These are phyloP conservation scores for Dryas octopetala DNA, from an alignment of 306 rosid genomes.

Conservation along the genomic window DNA sequence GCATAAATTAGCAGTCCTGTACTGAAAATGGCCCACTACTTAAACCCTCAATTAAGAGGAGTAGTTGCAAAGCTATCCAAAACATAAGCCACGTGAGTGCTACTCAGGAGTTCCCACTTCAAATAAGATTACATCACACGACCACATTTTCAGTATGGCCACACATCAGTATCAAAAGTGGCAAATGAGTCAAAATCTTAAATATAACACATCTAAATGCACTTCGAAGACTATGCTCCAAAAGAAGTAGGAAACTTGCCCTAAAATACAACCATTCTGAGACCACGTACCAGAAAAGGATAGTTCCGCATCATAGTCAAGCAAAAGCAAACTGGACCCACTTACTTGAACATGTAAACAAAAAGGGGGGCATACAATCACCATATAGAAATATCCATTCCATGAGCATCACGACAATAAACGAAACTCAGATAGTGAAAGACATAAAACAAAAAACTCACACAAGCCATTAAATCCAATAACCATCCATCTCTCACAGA, in stretches of 20 bases:
- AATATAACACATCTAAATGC: conserved; percentile 17
- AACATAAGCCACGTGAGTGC: conserved; percentile 1
- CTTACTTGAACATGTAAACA: conserved; percentile 3
- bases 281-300: conserved; percentile 11
- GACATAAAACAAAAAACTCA: conserved; percentile 26
- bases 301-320: conserved; percentile 21
- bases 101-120: neutral
- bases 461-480: conserved; percentile 27
- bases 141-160: conserved; percentile 6
- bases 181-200: conserved; percentile 16
- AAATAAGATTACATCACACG: conserved; percentile 12
- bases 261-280: conserved; percentile 30
- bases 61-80: neutral
- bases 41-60: neutral
- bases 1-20: neutral
- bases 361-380: conserved; percentile 2
- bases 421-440: conserved; percentile 28
- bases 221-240: conserved; percentile 16
- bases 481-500: conserved; percentile 32
- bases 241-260: conserved; percentile 9
- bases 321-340: conserved; percentile 24
- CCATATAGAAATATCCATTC: conserved; percentile 31
- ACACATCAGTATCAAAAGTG: conserved; percentile 19
- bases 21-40: neutral
- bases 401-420: conserved; percentile 5